These are phyloP conservation scores for Lactarius quietus DNA, from an alignment of 768 basidiomycete species.

Conservation along the genomic window DNA sequence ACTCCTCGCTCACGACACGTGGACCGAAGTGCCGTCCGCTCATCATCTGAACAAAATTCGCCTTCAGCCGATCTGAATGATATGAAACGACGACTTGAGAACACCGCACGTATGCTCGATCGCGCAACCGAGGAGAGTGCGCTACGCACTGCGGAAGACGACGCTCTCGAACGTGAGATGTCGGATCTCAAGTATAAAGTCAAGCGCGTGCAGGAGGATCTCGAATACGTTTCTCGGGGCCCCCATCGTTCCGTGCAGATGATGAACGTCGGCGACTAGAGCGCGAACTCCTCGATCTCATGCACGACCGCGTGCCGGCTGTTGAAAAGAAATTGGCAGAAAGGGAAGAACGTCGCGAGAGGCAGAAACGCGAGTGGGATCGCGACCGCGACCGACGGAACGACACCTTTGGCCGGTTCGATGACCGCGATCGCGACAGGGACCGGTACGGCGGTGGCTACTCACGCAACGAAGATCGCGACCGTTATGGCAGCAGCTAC, in stretches of 20 bases:
- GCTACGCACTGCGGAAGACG: conserved; percentile 70
- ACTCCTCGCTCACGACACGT: conserved; percentile 79
- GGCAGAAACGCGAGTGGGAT: conserved; percentile 75
- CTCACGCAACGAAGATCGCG: conserved; percentile 34
- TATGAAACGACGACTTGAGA: conserved; percentile 78
- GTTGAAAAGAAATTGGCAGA: conserved; percentile 82
- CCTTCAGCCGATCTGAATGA: conserved; percentile 70
- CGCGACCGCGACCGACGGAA: conserved; percentile 83
- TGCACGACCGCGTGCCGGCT: conserved; percentile 90
- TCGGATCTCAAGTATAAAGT: conserved; percentile 83
- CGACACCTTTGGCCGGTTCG: conserved; percentile 69
- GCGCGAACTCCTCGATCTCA: conserved; percentile 75
- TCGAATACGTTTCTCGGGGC: conserved; percentile 81
- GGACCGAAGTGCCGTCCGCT: conserved; percentile 77
- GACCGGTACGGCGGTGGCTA: conserved; percentile 33
- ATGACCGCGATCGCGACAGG: conserved; percentile 41
- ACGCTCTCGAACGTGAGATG: conserved; percentile 87
- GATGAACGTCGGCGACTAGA: conserved; percentile 85
- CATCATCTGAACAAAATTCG: conserved; percentile 61
- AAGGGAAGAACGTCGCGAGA: conserved; percentile 68
- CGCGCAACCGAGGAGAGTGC: conserved; percentile 61
- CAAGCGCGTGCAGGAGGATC: conserved; percentile 82
- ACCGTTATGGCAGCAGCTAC: conserved; percentile 34
- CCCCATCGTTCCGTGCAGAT: conserved; percentile 71
- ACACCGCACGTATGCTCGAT: conserved; percentile 79